Base-by-base conservation (phyloP, 129 eudicot species). In the Flaveria robusta region DNA sequence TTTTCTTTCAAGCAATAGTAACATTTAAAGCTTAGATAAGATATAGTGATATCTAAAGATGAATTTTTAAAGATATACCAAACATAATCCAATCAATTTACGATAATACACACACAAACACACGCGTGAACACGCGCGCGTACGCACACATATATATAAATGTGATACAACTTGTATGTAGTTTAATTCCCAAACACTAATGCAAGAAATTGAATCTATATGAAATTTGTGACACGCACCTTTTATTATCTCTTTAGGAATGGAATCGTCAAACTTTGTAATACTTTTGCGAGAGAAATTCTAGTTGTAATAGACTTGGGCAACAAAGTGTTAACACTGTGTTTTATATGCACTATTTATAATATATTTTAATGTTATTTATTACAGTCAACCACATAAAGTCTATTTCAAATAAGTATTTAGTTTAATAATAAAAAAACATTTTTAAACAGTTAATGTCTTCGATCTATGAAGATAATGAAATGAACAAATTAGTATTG, bases 251-350 rank as follows among this genome's bases (percentile, higher is more conserved):
- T 27, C 42, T 3, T 27, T 27, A 26, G 68, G 22, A 15, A 62
- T 62, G 43, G 39, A 29, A 26, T 15, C 11, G 6, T 29, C 68
- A 2, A n/a, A 31, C 68, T 62, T 29, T 29, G 43, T 14, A 12
- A 62, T 13, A 29, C 68, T 27, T 29, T 29, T 62, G 19, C 22
- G 6, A 29, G 42, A 27, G 42, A 62, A 62, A 27, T 62, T 24
- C 43, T 62, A 13, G 68, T 59, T 59, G 39, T 24, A 59, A 51
- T 51, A 51, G 58, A 9, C 58, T 51, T 51, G 23, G 58, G 58
- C 58, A n/a, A 24, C 0, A 59, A 59, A 3, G 41, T 24, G 24
- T 27, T 24, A 13, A 13, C 9, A 14, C 0, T 8, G 20, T 15
- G 41, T 15, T 16, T 29, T 14, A 0, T 15, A 62, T 27, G 15